These are phyloP conservation scores for Colletotrichum viniferum DNA, from an alignment of 2,329 filamentous ascomycete species.

Conservation along the genomic window DNA sequence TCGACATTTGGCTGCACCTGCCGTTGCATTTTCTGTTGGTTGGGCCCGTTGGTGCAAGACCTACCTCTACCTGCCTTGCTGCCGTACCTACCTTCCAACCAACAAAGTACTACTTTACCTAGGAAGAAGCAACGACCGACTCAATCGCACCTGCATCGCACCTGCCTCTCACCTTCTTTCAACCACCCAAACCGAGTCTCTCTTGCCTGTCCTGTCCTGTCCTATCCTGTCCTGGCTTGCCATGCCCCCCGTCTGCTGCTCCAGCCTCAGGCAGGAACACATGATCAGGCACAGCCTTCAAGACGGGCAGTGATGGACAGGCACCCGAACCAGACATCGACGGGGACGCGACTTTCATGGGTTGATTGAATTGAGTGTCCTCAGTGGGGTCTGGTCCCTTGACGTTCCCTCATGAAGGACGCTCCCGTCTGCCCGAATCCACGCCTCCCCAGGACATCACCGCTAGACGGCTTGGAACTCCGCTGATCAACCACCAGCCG, in stretches of 20 bases:
- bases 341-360: background rate
- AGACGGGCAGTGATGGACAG: background rate
- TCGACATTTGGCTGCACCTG: background rate
- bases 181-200: background rate
- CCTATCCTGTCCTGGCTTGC: background rate
- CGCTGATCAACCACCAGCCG: slow-evolving; percentile 13
- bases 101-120: background rate
- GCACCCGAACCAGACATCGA: background rate
- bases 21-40: background rate
- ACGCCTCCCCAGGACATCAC: background rate
- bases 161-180: background rate
- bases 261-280: background rate
- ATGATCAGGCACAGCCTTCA: background rate
- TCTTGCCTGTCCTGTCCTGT: background rate
- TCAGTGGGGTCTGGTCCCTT: background rate
- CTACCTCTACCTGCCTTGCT: background rate
- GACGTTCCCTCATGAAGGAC: background rate
- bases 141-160: background rate
- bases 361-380: background rate
- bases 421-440: background rate
- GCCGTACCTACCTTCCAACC: background rate
- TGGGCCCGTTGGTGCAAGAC: background rate
- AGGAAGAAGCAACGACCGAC: background rate
- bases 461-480: background rate
- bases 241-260: background rate